phyloP scores from a whole-genome alignment of 805 yeast species.

The Priceomyces medius region DNA sequence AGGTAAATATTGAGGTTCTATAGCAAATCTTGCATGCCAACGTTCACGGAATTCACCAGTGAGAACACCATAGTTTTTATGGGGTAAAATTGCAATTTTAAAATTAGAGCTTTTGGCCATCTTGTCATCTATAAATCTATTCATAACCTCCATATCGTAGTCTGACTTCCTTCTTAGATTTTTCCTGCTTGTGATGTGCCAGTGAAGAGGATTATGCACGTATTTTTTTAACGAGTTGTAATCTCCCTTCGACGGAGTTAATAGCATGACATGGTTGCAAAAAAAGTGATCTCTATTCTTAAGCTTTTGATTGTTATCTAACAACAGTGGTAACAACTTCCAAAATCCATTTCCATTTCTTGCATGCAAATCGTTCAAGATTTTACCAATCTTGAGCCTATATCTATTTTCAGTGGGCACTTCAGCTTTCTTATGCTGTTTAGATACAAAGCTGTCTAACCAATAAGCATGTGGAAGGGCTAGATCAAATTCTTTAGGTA shows the following conservation, averaged over 20 bases:
- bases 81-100: conserved; percentile 45
- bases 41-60: conserved; percentile 47
- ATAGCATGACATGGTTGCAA: conserved; percentile 56
- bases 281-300: conserved; percentile 30
- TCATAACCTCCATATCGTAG: conserved; percentile 56
- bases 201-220: conserved; percentile 27
- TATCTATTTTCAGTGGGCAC: conserved; percentile 15
- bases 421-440: conserved; percentile 8
- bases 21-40: conserved; percentile 40
- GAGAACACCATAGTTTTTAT: conserved; percentile 48
- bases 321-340: conserved; percentile 16
- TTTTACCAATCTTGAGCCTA: conserved; percentile 9
- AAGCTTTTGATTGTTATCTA: conserved; percentile 24
- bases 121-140: conserved; percentile 32
- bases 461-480: conserved; percentile 39
- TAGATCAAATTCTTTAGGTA: conserved; percentile 23
- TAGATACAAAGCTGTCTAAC: conserved; percentile 20
- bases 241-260: conserved; percentile 44
- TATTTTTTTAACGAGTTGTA: conserved; percentile 23
- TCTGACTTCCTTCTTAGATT: conserved; percentile 31
- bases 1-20: conserved; percentile 46
- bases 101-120: conserved; percentile 12
- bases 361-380: conserved; percentile 12
- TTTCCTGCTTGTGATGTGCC: conserved; percentile 21
- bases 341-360: conserved; percentile 8